These are phyloP conservation scores for Phytophthora fragariae DNA, from an alignment of 352 stramenopile species.

Conservation along the genomic window DNA sequence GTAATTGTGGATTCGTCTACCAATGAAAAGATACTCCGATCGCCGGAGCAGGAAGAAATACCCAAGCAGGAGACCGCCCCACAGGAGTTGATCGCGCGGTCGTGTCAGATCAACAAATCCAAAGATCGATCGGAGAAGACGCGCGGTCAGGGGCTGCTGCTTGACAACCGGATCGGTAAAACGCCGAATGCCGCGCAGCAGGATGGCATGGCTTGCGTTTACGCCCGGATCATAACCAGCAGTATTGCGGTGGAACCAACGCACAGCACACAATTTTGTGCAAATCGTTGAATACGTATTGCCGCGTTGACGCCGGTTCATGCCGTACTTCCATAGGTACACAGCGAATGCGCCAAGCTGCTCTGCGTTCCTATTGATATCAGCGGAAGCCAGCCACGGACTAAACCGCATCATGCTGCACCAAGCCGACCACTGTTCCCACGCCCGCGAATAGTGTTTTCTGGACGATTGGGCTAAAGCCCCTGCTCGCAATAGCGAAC, in stretches of 20 bases:
- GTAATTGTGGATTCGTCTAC: conserved; percentile 13
- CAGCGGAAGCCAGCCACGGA: not conserved
- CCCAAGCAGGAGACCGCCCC: conserved; percentile 20
- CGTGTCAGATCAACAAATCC: not conserved
- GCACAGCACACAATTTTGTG: conserved; percentile 8
- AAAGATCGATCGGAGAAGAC: conserved; percentile 4
- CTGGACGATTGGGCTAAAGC: conserved; percentile 19
- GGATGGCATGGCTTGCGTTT: conserved; percentile 20
- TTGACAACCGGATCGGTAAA: conserved; percentile 25
- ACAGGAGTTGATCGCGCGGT: conserved; percentile 18
- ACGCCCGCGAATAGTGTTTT: conserved; percentile 9
- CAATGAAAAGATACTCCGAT: conserved; percentile 26
- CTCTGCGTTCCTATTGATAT: conserved; percentile 14
- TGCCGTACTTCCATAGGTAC: conserved; percentile 27
- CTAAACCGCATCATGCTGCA: conserved; percentile 8
- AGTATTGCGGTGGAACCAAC: conserved; percentile 24
- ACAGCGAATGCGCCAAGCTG: conserved; percentile 25
- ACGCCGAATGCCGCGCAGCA: conserved; percentile 13
- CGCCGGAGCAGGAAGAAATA: conserved; percentile 29
- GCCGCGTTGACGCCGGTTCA: conserved; percentile 14
- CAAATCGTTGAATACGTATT: conserved; percentile 19
- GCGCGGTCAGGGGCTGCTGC: conserved; percentile 10
- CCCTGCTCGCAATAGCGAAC: conserved; percentile 16
- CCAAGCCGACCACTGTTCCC: conserved; percentile 18
- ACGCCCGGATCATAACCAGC: conserved; percentile 30